phyloP scores from a whole-genome alignment of 306 rosid species.

The Astragalus glycyphyllos region DNA sequence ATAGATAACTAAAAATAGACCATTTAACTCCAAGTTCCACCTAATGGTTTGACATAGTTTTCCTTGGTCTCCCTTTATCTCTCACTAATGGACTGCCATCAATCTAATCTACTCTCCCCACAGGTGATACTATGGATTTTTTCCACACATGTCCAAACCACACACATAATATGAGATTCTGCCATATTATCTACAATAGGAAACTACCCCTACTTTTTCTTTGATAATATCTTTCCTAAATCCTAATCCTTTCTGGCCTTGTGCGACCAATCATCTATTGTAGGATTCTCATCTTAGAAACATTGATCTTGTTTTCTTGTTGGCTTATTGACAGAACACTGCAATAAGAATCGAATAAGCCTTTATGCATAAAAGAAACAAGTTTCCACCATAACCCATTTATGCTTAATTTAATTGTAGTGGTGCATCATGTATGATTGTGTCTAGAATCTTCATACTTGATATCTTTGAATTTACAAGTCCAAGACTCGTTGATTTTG shows the following conservation, averaged over 20 bases:
- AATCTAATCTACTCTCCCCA: neutral
- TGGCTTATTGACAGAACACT: neutral
- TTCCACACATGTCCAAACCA: neutral
- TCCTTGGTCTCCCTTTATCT: neutral
- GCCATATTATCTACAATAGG: neutral
- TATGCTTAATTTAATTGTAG: neutral
- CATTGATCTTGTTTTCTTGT: constrained; percentile 4
- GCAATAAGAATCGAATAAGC: neutral
- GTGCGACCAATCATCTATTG: neutral
- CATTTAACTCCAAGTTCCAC: neutral
- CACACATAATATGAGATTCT: neutral
- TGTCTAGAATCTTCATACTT: neutral
- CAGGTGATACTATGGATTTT: neutral
- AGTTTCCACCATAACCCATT: constrained; percentile 14
- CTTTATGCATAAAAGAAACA: constrained; percentile 17
- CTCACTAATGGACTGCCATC: neutral
- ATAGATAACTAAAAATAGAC: neutral
- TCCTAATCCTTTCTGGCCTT: neutral
- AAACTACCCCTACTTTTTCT: neutral
- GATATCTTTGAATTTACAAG: no score
- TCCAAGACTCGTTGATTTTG: no score
- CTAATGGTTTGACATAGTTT: neutral
- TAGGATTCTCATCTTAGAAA: neutral
- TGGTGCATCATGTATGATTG: neutral
- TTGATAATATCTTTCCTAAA: neutral